Evolutionary conservation across 345 rosid genomes (phyloP).

Genomic region (Gossypium anomalum): DNA sequence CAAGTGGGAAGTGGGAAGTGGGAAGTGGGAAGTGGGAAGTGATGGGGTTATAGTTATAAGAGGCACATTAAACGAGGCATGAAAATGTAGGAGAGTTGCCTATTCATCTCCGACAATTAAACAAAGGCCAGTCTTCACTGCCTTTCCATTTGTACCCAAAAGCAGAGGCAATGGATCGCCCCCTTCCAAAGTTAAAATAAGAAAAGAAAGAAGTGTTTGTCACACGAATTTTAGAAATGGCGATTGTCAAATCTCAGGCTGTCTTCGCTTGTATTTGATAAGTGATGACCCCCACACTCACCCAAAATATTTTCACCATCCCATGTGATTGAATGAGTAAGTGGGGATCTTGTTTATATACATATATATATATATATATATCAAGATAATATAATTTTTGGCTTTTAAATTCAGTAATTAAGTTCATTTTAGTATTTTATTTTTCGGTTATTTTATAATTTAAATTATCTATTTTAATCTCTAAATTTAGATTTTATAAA

Average conservation of each 20-base stretch:
- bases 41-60: background rate
- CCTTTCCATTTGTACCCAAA: constrained; percentile 36
- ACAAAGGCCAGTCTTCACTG: constrained; percentile 32
- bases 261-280: background rate
- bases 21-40: too few relatives aligned
- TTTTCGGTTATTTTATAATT: fast-evolving
- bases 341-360: background rate
- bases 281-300: background rate
- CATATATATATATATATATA: too few relatives aligned
- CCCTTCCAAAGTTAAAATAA: background rate
- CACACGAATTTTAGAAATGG: background rate
- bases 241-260: background rate
- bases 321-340: constrained; percentile 1
- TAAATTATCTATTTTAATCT: too few relatives aligned
- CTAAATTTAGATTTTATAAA: too few relatives aligned
- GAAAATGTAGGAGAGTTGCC: constrained; percentile 32
- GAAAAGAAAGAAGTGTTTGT: background rate
- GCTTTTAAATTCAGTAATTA: too few relatives aligned
- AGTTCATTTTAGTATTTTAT: too few relatives aligned
- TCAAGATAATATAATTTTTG: too few relatives aligned
- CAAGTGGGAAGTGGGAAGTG: constrained; percentile 9
- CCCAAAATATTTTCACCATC: background rate
- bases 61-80: constrained; percentile 34
- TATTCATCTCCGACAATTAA: constrained; percentile 53
- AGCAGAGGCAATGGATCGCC: constrained; percentile 10